Percentiles rank a stretch among this genome's conserved stretches.
phyloP scores from a whole-genome alignment of 2,329 filamentous ascomycete genomes.

The Xylariaceae sp. region DNA sequence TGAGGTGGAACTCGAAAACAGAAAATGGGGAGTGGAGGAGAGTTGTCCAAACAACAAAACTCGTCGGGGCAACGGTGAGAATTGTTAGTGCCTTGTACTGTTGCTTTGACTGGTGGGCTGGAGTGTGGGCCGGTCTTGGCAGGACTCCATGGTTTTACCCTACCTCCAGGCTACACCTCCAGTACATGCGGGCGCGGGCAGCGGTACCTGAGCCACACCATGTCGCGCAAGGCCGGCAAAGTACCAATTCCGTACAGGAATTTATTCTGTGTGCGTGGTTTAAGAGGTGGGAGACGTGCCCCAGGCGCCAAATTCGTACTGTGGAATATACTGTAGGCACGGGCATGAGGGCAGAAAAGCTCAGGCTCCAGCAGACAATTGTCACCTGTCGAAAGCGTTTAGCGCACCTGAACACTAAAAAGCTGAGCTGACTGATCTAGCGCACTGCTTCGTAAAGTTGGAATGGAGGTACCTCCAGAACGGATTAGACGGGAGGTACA shows the following conservation, averaged over 20 bases:
- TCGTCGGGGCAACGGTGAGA: conserved; percentile 31
- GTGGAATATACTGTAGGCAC: not conserved
- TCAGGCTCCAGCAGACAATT: not conserved
- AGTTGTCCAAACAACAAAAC: conserved; percentile 30
- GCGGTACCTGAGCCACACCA: not conserved
- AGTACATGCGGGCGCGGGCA: not conserved
- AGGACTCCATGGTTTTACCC: not conserved
- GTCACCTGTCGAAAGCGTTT: not conserved
- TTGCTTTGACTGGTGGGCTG: conserved; percentile 10
- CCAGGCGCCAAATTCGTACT: not conserved
- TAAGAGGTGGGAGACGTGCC: no score
- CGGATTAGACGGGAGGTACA: no score
- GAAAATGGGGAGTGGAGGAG: conserved; percentile 24
- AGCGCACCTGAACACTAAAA: no score
- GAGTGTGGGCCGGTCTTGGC: conserved; percentile 5
- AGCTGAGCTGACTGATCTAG: no score
- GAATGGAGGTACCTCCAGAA: no score
- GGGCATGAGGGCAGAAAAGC: not conserved
- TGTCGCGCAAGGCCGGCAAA: not conserved
- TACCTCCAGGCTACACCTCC: not conserved
- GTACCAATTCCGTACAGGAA: no score
- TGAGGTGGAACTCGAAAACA: conserved; percentile 22
- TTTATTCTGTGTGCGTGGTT: no score
- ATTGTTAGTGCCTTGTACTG: conserved; percentile 16
- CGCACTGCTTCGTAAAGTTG: no score